Conservation (phyloP, 2,329 filamentous ascomycete genomes). For the Aureobasidium zeae region DNA sequence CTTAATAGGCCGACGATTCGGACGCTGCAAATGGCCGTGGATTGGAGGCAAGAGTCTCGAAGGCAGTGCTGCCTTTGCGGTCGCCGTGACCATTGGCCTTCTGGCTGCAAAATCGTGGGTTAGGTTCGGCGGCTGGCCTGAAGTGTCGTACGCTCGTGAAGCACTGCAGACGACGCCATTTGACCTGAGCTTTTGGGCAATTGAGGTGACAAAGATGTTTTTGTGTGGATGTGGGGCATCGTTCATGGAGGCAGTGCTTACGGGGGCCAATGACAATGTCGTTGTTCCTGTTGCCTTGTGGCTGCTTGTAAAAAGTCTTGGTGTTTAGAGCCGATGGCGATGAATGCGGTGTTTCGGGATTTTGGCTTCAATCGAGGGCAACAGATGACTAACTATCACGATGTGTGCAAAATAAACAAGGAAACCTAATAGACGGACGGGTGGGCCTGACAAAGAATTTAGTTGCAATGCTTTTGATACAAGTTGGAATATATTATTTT, state of each 20-base stretch:
- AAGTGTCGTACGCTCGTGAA: conserved; percentile 22
- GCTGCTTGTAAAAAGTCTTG: conserved; percentile 47
- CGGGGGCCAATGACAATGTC: conserved; percentile 96
- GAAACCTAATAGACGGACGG: too few relatives aligned
- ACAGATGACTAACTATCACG: too few relatives aligned
- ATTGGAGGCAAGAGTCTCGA: conserved; percentile 92
- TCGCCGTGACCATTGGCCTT: conserved; percentile 68
- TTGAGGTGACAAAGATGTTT: conserved; percentile 48
- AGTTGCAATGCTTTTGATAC: too few relatives aligned
- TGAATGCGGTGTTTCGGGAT: too few relatives aligned
- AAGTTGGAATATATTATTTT: too few relatives aligned
- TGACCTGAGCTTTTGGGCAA: conserved; percentile 21
- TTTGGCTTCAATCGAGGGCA: too few relatives aligned
- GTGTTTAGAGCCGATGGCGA: conserved; percentile 11
- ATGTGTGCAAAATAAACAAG: too few relatives aligned
- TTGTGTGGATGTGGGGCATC: conserved; percentile 73
- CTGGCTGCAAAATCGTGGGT: conserved; percentile 65
- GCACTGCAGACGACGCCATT: neutral
- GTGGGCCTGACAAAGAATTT: too few relatives aligned
- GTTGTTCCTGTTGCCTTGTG: conserved; percentile 89
- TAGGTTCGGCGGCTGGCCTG: conserved; percentile 59
- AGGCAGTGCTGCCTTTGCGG: conserved; percentile 70
- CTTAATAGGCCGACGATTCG: conserved; percentile 77
- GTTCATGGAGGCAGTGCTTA: conserved; percentile 87
- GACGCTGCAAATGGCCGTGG: conserved; percentile 89